Evolutionary conservation across 495 filamentous ascomycete genomes (phyloP), one percentile per base, ranked within the genome.

Genomic region (Lindgomyces ingoldianus): DNA sequence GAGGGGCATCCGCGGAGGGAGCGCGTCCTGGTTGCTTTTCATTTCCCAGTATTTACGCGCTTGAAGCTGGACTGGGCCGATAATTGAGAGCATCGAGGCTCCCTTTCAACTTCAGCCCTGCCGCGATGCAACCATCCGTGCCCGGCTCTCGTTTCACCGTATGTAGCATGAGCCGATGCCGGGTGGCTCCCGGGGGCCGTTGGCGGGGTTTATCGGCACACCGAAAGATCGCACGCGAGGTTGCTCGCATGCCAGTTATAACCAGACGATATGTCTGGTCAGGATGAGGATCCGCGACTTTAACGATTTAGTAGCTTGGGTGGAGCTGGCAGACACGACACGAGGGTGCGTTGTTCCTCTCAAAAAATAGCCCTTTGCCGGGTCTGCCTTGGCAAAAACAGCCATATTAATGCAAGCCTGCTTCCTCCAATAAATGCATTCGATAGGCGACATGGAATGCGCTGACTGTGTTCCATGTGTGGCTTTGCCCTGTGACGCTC

Each of bases 101-200:
- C 44, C 29, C 41, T n/a, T n/a, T n/a, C n/a, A n/a, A n/a, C n/a
- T n/a, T 50, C 46, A 62, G 59, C 59, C 59, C 59, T 62, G 59
- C 39, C 48, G 49, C 57, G 29, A 42, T 52, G 57, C 57, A 44
- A 14, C 57, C 30, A 52, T 52, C 33, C 48, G 47, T 46, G 58
- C 30, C 41, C 49, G 48, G 11, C 58, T 36, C 59, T 39, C 49
- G 48, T 62, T 51, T 51, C 27, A 30, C 46, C n/a, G n/a, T 36
- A 14, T 9, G n/a, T 50, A 41, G 1, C 27, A 41, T n/a, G 48
- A n/a, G 27, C 18, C 18, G 18, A n/a, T 11, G 44, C 46, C 45
- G 46, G 27, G 18, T 16, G 18, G 27, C 57, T 22, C 30, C 21
- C 48, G 16, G 9, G 24, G 52, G 1, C 22, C 49, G 4, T 4